These are phyloP conservation scores for Myrica gale DNA, from an alignment of 306 rosid species.

Conservation along the genomic window DNA sequence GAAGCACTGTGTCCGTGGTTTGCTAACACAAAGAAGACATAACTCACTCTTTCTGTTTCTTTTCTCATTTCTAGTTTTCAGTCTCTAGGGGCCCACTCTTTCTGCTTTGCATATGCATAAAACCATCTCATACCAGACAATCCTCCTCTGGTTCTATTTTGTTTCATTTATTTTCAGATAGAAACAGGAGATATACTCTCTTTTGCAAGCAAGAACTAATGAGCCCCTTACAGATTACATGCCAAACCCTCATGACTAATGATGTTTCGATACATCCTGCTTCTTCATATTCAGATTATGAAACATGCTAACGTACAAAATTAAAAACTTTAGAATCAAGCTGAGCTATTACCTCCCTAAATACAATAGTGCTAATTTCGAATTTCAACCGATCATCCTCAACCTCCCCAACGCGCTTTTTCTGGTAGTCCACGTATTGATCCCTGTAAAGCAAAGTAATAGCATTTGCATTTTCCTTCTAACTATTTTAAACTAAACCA, in stretches of 20 bases:
- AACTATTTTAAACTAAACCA: conserved; percentile 3
- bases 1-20: too few species aligned
- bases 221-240: not conserved
- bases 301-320: not conserved
- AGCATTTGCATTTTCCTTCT: conserved; percentile 5
- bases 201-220: not conserved
- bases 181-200: not conserved
- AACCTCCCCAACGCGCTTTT: conserved; percentile 64
- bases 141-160: not conserved
- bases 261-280: not conserved
- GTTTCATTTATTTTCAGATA: not conserved
- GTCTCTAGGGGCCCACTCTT: not conserved
- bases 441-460: conserved; percentile 46
- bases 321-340: not conserved
- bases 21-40: too few species aligned
- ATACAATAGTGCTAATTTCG: conserved; percentile 73
- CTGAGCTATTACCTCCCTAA: conserved; percentile 66
- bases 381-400: conserved; percentile 88
- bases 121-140: not conserved
- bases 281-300: not conserved
- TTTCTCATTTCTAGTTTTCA: too few species aligned
- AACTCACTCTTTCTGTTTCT: too few species aligned
- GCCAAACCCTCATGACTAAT: not conserved
- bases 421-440: conserved; percentile 62
- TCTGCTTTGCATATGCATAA: not conserved